Evolutionary conservation across 164 flowering plant genomes (phyloP), one percentile per base, ranked within the genome.

Genomic region (Magnolia kwangsiensis): DNA sequence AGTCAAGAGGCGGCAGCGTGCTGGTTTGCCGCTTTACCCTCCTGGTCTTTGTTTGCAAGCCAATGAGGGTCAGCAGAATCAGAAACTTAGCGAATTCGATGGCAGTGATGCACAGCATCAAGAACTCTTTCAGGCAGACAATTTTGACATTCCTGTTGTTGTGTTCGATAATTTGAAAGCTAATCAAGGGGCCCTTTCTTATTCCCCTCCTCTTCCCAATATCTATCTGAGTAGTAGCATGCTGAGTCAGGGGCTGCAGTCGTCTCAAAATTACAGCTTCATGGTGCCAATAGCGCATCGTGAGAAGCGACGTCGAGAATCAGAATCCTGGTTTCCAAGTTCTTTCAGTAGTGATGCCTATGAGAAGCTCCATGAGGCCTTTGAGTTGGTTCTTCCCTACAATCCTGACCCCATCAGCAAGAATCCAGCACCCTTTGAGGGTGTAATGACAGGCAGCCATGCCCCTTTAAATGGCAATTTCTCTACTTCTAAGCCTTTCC

Each of bases 21-120:
- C 98, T 74, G 98, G 99, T 50, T 86, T 91, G 78, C 95, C 98
- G 0, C 90, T 94, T 72, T 96, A 96, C 75, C 98, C 98, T 78
- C 89, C 90, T 51, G 97, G 90, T 23, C 63, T 91, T 71, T 82
- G 87, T 80, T 77, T 86, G 73, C 88, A 86, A 76, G 78, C 87
- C 74, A 23, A 81, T 68, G 87, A 85, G 70, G 95, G 84, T 50
- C 88, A 85, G 50, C 83, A 82, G 72, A 76, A 77, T 77, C 88
- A 82, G 24, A 78, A 74, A 63, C 59, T 74, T 72, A 63, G 77
- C 74, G 87, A 81, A 66, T 77, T 82, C 66, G 76, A 73, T 69
- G 29, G 67, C 68, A 83, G 78, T 37, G 88, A 86, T 31, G 13
- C 71, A 63, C 82, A 75, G 29, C 86, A 84, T 71, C 83, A 82